Evolutionary conservation across 441 rosid genomes (phyloP).

Genomic region (Arabidopsis lyrata): DNA sequence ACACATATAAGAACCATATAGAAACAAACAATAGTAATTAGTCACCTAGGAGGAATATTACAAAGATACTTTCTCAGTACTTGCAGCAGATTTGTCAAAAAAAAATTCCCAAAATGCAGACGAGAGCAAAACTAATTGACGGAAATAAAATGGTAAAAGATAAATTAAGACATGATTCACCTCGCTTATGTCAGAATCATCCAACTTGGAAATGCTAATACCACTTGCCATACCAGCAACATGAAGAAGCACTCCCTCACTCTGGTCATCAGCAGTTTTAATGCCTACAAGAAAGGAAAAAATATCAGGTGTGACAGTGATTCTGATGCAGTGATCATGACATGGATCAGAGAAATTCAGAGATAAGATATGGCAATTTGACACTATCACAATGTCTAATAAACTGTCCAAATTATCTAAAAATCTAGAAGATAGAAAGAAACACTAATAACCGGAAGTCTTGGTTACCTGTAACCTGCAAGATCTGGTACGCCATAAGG

Average conservation of each 20-base stretch:
- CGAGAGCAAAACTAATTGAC: neutral
- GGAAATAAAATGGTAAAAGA: neutral
- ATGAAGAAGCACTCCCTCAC: constrained; percentile 3
- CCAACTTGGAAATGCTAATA: constrained; percentile 40
- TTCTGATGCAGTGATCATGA: neutral
- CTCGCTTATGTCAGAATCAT: constrained; percentile 45
- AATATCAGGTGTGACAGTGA: neutral
- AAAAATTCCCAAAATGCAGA: neutral
- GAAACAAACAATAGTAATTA: neutral
- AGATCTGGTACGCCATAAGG: constrained; percentile 46
- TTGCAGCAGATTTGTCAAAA: neutral
- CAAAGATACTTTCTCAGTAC: neutral
- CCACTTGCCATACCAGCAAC: constrained; percentile 32
- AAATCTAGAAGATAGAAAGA: neutral
- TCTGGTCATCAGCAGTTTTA: constrained; percentile 20
- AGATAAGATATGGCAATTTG: neutral
- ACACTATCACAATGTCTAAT: neutral
- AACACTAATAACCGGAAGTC: neutral
- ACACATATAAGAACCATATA: neutral
- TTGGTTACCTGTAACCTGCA: constrained; percentile 62
- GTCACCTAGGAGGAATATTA: constrained; percentile 10
- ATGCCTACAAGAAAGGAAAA: constrained; percentile 27
- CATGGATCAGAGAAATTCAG: neutral
- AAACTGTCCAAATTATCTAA: neutral
- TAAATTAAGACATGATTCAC: constrained; percentile 19